These are phyloP conservation scores for Candida adriatica DNA, from an alignment of 805 yeast species.

Conservation along the genomic window DNA sequence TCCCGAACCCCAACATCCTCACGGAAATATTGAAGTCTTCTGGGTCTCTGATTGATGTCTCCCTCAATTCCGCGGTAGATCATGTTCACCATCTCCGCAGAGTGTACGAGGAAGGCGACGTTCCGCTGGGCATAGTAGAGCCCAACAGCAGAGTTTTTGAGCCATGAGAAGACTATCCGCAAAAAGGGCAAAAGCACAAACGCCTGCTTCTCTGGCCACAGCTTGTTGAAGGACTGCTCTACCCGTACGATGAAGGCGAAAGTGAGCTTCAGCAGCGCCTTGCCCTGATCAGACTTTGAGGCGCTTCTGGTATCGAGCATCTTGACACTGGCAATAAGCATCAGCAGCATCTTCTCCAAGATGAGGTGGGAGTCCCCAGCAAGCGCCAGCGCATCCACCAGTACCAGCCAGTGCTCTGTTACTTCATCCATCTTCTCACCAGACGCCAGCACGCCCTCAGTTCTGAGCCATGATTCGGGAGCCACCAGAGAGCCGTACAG, in stretches of 20 bases:
- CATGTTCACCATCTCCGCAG: conserved; percentile 27
- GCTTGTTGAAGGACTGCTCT: conserved; percentile 25
- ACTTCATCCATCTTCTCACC: conserved; percentile 25
- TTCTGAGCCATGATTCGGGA: conserved; percentile 33
- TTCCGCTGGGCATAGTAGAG: conserved; percentile 29
- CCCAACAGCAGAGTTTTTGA: conserved; percentile 42
- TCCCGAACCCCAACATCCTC: conserved; percentile 64
- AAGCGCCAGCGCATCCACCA: conserved; percentile 13
- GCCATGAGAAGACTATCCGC: conserved; percentile 52
- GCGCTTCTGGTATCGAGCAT: conserved; percentile 7
- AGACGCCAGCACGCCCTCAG: conserved; percentile 21
- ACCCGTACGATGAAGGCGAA: conserved; percentile 35
- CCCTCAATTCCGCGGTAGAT: conserved; percentile 14
- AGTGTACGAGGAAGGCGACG: conserved; percentile 24
- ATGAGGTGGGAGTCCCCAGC: conserved; percentile 11
- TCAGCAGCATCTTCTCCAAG: conserved; percentile 28
- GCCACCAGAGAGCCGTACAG: conserved; percentile 36
- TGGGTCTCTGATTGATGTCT: conserved; percentile 29
- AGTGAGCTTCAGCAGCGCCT: conserved; percentile 31
- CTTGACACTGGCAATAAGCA: conserved; percentile 33
- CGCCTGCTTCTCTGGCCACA: conserved; percentile 21
- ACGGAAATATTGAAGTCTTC: conserved; percentile 45
- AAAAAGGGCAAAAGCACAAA: conserved; percentile 29
- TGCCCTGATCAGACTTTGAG: conserved; percentile 5
- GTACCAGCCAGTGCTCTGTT: conserved; percentile 28